Conservation (phyloP, 1,139 yeast genomes). For the Nakaseomyces delphensis region DNA sequence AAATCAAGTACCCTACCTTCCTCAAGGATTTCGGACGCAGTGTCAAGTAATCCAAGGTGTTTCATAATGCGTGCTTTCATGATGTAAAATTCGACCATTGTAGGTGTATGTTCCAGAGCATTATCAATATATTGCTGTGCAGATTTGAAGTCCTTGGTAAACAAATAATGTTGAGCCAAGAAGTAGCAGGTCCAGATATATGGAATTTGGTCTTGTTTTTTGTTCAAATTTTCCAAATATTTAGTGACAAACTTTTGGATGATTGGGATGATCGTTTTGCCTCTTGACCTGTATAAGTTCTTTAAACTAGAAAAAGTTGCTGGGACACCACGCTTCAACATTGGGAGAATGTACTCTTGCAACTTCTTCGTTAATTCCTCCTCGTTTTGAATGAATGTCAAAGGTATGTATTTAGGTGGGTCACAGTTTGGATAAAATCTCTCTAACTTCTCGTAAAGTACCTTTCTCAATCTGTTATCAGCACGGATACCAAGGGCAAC, state of each 20-base stretch:
- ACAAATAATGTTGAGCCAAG: constrained; percentile 71
- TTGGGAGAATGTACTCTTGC: constrained; percentile 46
- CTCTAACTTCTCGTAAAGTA: constrained; percentile 55
- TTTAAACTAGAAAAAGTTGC: constrained; percentile 82
- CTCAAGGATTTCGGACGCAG: constrained; percentile 61
- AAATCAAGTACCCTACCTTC: constrained; percentile 69
- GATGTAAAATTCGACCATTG: constrained; percentile 72
- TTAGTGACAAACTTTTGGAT: constrained; percentile 49
- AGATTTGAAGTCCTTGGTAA: constrained; percentile 40
- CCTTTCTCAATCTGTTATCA: constrained; percentile 39
- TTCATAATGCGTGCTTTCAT: constrained; percentile 74
- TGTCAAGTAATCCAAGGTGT: constrained; percentile 50
- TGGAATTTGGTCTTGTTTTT: constrained; percentile 41
- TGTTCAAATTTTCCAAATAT: constrained; percentile 33
- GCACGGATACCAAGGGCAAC: constrained; percentile 43
- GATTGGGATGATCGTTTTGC: constrained; percentile 26
- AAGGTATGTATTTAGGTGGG: constrained; percentile 68
- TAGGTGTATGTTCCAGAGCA: constrained; percentile 70
- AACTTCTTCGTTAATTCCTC: constrained; percentile 40
- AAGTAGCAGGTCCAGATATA: constrained; percentile 72
- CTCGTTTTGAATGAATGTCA: constrained; percentile 59
- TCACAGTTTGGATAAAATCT: constrained; percentile 77
- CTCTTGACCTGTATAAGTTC: constrained; percentile 54
- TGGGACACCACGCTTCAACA: constrained; percentile 77
- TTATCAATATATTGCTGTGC: constrained; percentile 52